These are phyloP conservation scores for Fusarium veterinarium DNA, from an alignment of 2,329 filamentous ascomycete species.

Conservation along the genomic window DNA sequence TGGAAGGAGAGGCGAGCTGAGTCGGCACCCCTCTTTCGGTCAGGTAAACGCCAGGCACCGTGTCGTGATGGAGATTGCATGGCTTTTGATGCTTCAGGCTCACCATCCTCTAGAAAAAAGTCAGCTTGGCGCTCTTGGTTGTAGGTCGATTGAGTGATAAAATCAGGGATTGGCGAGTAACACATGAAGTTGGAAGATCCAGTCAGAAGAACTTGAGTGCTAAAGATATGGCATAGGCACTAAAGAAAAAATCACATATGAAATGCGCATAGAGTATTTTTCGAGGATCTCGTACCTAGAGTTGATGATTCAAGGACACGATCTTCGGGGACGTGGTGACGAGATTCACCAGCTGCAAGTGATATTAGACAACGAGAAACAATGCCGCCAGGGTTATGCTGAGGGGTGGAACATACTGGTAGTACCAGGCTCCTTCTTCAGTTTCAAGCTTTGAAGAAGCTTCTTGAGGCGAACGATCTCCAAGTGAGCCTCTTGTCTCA, in stretches of 20 bases:
- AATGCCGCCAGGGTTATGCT: neutral
- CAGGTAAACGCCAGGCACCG: constrained; percentile 38
- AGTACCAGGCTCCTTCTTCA: constrained; percentile 4
- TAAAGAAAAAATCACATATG: neutral
- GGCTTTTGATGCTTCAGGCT: constrained; percentile 3
- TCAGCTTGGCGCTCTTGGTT: constrained; percentile 16
- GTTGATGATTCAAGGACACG: neutral
- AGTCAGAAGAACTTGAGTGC: neutral
- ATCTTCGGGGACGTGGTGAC: neutral
- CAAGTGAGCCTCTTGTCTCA: constrained; percentile 42
- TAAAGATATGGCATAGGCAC: neutral
- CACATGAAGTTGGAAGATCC: neutral
- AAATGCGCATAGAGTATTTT: neutral
- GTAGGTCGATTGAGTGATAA: neutral
- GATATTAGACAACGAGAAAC: neutral
- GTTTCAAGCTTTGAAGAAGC: constrained; percentile 37
- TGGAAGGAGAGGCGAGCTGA: constrained; percentile 29
- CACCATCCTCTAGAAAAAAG: constrained; percentile 13
- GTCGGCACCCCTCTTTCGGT: constrained; percentile 46
- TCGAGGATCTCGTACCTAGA: constrained; percentile 22
- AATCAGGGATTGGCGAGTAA: neutral
- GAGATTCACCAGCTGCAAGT: constrained; percentile 1
- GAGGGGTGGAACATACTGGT: constrained; percentile 8
- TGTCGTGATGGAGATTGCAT: constrained; percentile 39
- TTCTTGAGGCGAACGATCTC: constrained; percentile 50